Evolutionary conservation across 2,329 filamentous ascomycete species (phyloP).

Genomic region (Penicillium sp.): DNA sequence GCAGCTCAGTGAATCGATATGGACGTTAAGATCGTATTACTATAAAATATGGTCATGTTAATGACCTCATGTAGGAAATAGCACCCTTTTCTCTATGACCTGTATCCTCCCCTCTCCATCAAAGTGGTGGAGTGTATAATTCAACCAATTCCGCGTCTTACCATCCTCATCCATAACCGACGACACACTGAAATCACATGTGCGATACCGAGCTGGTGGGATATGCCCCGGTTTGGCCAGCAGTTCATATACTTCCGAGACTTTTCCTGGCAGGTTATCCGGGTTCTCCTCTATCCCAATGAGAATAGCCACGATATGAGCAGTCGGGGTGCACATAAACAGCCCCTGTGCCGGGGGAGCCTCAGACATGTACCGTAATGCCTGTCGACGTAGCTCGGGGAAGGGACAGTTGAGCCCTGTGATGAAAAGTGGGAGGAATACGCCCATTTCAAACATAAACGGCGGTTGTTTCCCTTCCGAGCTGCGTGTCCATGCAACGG

Average conservation of each 20-base stretch:
- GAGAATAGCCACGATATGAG: neutral
- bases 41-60: neutral
- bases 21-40: neutral
- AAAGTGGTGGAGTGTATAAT: neutral
- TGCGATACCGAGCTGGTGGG: neutral
- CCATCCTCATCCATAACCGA: neutral
- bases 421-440: constrained; percentile 24
- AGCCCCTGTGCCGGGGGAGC: constrained; percentile 19
- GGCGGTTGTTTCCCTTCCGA: constrained; percentile 17
- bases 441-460: constrained; percentile 22
- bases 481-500: constrained; percentile 13
- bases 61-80: neutral
- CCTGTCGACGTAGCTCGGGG: constrained; percentile 16
- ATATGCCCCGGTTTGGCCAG: neutral
- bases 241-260: neutral
- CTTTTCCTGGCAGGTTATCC: neutral
- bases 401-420: constrained; percentile 19
- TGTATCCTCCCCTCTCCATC: neutral
- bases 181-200: neutral
- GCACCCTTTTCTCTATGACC: neutral
- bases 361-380: constrained; percentile 12
- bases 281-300: neutral
- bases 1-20: neutral
- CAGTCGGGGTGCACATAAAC: constrained; percentile 14
- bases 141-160: neutral